A percentile compares a stretch with the other conserved stretches of the same genome.
These are phyloP conservation scores for Pythium coloratum DNA, from an alignment of 352 stramenopile species.

Conservation along the genomic window DNA sequence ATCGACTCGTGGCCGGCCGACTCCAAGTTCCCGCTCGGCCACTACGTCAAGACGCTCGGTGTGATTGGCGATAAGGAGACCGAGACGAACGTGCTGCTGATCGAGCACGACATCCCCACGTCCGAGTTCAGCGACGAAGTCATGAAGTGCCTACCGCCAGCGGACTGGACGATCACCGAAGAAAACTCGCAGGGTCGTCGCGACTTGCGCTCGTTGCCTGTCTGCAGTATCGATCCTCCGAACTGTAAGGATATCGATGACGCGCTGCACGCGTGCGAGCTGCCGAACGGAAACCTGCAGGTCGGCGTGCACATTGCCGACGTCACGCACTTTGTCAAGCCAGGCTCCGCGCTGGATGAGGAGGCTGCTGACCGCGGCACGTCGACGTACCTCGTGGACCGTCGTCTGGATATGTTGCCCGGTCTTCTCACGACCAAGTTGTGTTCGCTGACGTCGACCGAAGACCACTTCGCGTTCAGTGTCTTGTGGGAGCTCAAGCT, in stretches of 20 bases:
- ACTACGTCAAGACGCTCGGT: slow-evolving; percentile 97
- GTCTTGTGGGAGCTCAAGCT: slow-evolving; percentile 77
- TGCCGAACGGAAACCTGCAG: slow-evolving; percentile 93
- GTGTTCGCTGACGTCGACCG: slow-evolving; percentile 90
- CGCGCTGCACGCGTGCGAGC: slow-evolving; percentile 92
- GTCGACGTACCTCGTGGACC: slow-evolving; percentile 98
- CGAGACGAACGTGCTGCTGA: slow-evolving; percentile 94
- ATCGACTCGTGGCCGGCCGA: slow-evolving; percentile 95
- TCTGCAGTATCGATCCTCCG: slow-evolving; percentile 91
- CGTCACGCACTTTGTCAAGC: slow-evolving; percentile 97
- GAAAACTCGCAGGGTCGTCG: slow-evolving; percentile 90
- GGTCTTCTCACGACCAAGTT: slow-evolving; percentile 96
- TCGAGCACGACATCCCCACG: slow-evolving; percentile 96
- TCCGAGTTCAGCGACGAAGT: slow-evolving; percentile 85
- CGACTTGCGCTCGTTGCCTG: slow-evolving; percentile 93
- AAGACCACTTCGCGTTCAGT: slow-evolving; percentile 86
- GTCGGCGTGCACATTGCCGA: slow-evolving; percentile 99
- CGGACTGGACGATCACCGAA: slow-evolving; percentile 94
- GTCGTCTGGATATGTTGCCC: slow-evolving; percentile 98
- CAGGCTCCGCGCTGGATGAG: slow-evolving; percentile 93
- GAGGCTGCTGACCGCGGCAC: slow-evolving; percentile 92
- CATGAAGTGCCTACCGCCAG: slow-evolving; percentile 91
- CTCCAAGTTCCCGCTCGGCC: slow-evolving; percentile 91
- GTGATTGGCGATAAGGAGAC: slow-evolving; percentile 96
- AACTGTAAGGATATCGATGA: slow-evolving; percentile 98